Conservation (phyloP, 2,329 filamentous ascomycete species). For the Dactylellina cionopaga region DNA sequence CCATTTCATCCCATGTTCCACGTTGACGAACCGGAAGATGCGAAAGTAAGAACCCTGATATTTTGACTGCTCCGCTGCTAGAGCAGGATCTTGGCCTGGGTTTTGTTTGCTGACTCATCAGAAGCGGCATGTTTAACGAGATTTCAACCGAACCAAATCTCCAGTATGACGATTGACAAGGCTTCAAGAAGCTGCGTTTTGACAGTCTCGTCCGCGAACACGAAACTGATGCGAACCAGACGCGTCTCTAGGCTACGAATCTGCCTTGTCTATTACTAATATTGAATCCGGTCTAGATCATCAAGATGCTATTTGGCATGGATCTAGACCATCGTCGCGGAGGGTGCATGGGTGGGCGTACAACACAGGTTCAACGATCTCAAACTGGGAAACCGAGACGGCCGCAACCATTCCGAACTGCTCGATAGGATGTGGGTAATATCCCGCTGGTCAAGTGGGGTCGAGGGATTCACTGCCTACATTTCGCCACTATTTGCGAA, state of each 20-base stretch:
- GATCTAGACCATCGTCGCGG: too few species aligned
- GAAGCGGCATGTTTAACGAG: slow-evolving; percentile 3
- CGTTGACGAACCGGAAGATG: not conserved
- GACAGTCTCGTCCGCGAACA: slow-evolving; percentile 11
- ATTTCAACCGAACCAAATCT: not conserved
- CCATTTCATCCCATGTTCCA: slow-evolving; percentile 42
- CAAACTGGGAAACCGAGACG: too few species aligned
- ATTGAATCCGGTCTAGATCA: too few species aligned
- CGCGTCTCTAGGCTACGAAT: slow-evolving; percentile 16
- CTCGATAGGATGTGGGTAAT: too few species aligned
- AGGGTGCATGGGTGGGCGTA: too few species aligned
- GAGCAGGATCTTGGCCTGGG: slow-evolving; percentile 18
- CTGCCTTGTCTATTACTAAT: slow-evolving; percentile 15
- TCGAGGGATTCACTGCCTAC: too few species aligned
- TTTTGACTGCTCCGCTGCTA: not conserved
- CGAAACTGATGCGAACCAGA: slow-evolving; percentile 35
- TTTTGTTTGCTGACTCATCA: not conserved
- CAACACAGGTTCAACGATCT: too few species aligned
- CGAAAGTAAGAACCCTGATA: not conserved
- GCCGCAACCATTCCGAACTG: too few species aligned
- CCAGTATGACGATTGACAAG: not conserved
- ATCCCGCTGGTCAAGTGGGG: too few species aligned
- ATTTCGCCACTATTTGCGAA: too few species aligned
- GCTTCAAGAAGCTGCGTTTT: slow-evolving; percentile 21
- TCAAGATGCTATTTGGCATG: not conserved